These are phyloP conservation scores for Agrocybe praecox DNA, from an alignment of 768 basidiomycete genomes.

Conservation along the genomic window DNA sequence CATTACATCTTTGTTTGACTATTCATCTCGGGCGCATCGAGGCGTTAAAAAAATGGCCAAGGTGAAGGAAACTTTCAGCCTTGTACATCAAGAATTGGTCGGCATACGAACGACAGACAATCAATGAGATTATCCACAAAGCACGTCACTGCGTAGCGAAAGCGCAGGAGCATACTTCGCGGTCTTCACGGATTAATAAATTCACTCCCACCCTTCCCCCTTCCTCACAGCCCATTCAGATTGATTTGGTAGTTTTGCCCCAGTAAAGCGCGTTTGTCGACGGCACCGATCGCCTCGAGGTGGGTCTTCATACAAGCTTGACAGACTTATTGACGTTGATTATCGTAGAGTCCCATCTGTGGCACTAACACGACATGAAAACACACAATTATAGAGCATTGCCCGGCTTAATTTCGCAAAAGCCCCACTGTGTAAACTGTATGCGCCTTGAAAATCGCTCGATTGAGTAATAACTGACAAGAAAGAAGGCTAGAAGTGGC, in stretches of 20 bases:
- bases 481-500: background rate
- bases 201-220: background rate
- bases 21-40: no score
- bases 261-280: background rate
- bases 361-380: background rate
- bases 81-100: no score
- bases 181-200: background rate
- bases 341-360: background rate
- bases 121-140: no score
- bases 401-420: background rate
- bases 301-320: background rate
- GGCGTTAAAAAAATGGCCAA: no score
- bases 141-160: background rate
- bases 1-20: no score
- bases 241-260: background rate
- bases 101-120: no score
- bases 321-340: background rate
- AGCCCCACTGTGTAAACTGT: background rate
- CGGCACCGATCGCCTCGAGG: background rate
- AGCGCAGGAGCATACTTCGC: background rate
- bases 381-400: no score
- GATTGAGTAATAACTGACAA: background rate
- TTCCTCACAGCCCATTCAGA: no score
- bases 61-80: no score
- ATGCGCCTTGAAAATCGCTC: background rate